These are phyloP conservation scores for Endotrypanum monterogeii DNA, from an alignment of 208 protist genomes.

Conservation along the genomic window DNA sequence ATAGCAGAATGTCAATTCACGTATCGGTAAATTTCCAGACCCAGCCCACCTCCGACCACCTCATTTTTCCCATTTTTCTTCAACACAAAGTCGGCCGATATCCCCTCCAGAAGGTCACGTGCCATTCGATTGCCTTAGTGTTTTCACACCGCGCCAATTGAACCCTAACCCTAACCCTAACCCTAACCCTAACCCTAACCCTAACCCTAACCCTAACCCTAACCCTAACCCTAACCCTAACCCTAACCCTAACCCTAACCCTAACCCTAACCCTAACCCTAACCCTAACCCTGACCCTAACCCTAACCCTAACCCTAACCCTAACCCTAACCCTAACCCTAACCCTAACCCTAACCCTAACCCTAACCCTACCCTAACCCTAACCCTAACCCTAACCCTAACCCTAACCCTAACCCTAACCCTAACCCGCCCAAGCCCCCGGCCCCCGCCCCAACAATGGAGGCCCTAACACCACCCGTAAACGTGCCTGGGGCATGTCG, in stretches of 20 bases:
- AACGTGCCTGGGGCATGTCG: too few relatives aligned
- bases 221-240: constrained; percentile 3
- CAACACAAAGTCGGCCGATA: too few relatives aligned
- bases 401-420: not conserved
- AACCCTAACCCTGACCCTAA: constrained; percentile 9
- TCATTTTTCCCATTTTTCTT: too few relatives aligned
- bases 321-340: not conserved
- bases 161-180: too few relatives aligned
- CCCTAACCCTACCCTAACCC: not conserved
- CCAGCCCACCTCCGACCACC: too few relatives aligned
- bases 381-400: not conserved
- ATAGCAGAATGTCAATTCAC: too few relatives aligned
- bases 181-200: too few relatives aligned
- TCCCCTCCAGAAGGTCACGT: too few relatives aligned
- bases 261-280: constrained; percentile 3
- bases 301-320: constrained; percentile 6
- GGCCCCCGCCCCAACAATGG: not conserved
- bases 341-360: not conserved
- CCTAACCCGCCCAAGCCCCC: not conserved
- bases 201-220: too few relatives aligned
- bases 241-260: constrained; percentile 8
- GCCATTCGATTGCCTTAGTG: too few relatives aligned
- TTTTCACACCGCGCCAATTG: too few relatives aligned
- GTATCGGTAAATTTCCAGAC: too few relatives aligned
- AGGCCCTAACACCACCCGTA: not conserved